These are phyloP conservation scores for Coemansia sp. DNA, from an alignment of 192 early-diverging fungal genomes.

Conservation along the genomic window DNA sequence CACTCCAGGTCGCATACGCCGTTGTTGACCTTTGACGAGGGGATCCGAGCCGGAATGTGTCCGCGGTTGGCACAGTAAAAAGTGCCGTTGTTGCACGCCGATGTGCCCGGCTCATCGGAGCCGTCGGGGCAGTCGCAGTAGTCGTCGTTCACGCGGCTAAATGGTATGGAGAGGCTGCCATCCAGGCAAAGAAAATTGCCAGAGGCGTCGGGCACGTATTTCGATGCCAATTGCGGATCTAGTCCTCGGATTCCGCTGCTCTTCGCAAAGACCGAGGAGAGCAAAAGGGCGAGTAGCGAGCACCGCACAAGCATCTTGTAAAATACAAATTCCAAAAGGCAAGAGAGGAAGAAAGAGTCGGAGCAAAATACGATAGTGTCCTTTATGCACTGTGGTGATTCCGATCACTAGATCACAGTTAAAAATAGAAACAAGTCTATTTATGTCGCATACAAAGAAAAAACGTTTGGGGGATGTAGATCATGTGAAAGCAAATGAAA, in stretches of 20 bases:
- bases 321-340: neutral
- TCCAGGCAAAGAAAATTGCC: constrained; percentile 71
- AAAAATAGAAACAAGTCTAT: neutral
- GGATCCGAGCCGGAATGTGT: constrained; percentile 67
- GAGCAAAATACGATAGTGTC: neutral
- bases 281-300: neutral
- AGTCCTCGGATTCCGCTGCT: constrained; percentile 21
- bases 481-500: neutral
- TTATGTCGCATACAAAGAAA: neutral
- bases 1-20: constrained; percentile 92
- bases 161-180: constrained; percentile 65
- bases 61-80: constrained; percentile 86
- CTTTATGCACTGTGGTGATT: neutral
- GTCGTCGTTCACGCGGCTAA: constrained; percentile 85
- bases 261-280: neutral
- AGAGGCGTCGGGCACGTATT: constrained; percentile 18
- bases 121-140: constrained; percentile 97
- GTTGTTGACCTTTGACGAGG: constrained; percentile 81
- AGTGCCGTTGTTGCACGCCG: constrained; percentile 75
- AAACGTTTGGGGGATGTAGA: neutral
- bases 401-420: neutral
- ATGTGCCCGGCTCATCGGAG: constrained; percentile 93
- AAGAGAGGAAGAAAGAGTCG: neutral
- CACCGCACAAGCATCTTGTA: neutral
- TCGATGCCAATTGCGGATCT: constrained; percentile 17